phyloP scores from a whole-genome alignment of 352 stramenopile genomes.

The Pythium dissimile region DNA sequence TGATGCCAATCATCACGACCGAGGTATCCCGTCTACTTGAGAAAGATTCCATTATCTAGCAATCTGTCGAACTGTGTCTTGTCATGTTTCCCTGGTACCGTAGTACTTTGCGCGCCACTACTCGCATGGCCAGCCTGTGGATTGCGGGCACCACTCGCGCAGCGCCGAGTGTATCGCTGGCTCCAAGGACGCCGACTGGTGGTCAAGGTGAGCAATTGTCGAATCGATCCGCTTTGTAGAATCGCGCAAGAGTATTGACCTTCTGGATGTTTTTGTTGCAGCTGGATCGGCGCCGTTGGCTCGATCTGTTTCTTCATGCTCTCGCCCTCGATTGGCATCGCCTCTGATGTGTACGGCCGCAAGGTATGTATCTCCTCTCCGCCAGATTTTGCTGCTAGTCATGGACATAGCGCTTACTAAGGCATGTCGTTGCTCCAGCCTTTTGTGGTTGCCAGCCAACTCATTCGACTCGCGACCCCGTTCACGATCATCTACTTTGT shows the following conservation, averaged over 20 bases:
- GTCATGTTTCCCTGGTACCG: neutral
- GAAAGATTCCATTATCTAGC: no score
- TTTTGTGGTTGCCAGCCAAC: conserved; percentile 67
- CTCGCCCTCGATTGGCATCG: conserved; percentile 66
- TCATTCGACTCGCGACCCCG: conserved; percentile 51
- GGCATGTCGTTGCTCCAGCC: conserved; percentile 30
- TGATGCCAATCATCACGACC: conserved; percentile 63
- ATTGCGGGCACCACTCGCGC: conserved; percentile 49
- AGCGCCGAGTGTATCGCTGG: conserved; percentile 55
- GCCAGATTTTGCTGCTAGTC: no score
- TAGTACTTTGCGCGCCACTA: conserved; percentile 76
- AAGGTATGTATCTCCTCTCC: no score
- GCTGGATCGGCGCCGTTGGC: conserved; percentile 61
- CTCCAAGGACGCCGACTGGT: conserved; percentile 66
- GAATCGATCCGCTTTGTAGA: no score
- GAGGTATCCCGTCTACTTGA: no score
- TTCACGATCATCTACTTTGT: conserved; percentile 75
- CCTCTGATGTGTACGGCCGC: conserved; percentile 68
- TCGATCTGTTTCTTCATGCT: conserved; percentile 62
- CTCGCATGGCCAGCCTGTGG: conserved; percentile 39
- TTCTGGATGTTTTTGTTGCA: no score
- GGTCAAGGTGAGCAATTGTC: conserved; percentile 43
- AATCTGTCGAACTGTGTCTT: no score
- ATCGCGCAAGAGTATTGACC: no score
- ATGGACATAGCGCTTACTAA: no score